These are phyloP conservation scores for Penicillium antarcticum DNA, from an alignment of 495 filamentous ascomycete species.

Conservation along the genomic window DNA sequence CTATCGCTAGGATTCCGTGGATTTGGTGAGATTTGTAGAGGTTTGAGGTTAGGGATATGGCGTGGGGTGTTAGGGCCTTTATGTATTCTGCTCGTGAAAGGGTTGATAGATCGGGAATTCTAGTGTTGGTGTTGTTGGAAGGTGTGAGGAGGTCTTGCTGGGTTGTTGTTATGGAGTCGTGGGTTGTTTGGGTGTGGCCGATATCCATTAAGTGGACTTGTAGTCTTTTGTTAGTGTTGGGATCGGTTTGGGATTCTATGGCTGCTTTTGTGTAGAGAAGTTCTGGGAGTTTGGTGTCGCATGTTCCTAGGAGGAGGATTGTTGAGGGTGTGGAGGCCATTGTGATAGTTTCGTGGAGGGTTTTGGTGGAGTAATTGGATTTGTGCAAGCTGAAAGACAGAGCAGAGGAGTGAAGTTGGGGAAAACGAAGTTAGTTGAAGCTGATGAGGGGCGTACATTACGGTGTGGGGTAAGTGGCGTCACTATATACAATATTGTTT, in stretches of 20 bases:
- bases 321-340: constrained; percentile 24
- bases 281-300: constrained; percentile 64
- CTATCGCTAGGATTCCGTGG: constrained; percentile 54
- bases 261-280: constrained; percentile 49
- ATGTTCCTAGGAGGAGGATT: constrained; percentile 63
- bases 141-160: background rate
- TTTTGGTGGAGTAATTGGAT: background rate
- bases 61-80: constrained; percentile 43
- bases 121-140: background rate
- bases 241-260: constrained; percentile 34
- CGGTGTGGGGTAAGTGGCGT: too few species aligned
- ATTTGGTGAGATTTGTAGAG: constrained; percentile 35
- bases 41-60: constrained; percentile 27
- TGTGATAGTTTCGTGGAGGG: background rate
- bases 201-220: constrained; percentile 55
- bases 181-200: constrained; percentile 38
- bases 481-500: too few species aligned
- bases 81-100: constrained; percentile 51
- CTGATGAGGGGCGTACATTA: too few species aligned
- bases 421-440: too few species aligned
- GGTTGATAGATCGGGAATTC: background rate
- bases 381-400: too few species aligned
- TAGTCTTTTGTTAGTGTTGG: background rate
- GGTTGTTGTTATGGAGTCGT: constrained; percentile 39
- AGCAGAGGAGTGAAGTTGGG: too few species aligned